Percentiles rank a stretch among this genome's conserved stretches.
Conservation (phyloP, 2,329 filamentous ascomycete species). For the Plectosphaerella sp. region DNA sequence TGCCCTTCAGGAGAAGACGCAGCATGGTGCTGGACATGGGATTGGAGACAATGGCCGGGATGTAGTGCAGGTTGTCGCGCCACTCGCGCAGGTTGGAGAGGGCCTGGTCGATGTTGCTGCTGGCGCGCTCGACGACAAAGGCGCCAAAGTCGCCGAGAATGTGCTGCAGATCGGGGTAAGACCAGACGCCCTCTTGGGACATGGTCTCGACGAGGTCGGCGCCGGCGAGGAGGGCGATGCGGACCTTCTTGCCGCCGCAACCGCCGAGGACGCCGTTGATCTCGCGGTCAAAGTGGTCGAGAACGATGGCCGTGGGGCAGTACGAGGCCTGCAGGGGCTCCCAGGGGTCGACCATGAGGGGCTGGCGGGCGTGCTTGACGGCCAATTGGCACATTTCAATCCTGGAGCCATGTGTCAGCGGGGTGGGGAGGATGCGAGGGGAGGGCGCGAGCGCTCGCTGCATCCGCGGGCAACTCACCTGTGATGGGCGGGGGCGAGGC, state of each 20-base stretch:
- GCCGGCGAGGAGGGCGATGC: constrained; percentile 78
- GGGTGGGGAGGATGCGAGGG: constrained; percentile 11
- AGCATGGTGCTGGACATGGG: constrained; percentile 49
- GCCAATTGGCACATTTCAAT: constrained; percentile 85
- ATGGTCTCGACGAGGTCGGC: constrained; percentile 72
- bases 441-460: too few relatives aligned
- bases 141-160: constrained; percentile 80
- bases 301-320: constrained; percentile 80
- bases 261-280: constrained; percentile 78
- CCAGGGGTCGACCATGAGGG: constrained; percentile 86
- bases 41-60: constrained; percentile 83
- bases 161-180: constrained; percentile 76
- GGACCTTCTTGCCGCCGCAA: constrained; percentile 64
- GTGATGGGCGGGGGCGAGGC: constrained; percentile 68
- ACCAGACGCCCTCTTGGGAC: constrained; percentile 75
- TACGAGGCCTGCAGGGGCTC: constrained; percentile 84
- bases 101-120: constrained; percentile 85
- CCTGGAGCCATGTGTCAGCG: neutral
- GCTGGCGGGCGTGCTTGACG: constrained; percentile 67
- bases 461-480: constrained; percentile 39
- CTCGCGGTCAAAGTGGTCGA: constrained; percentile 88
- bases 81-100: constrained; percentile 76
- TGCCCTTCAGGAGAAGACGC: constrained; percentile 11
- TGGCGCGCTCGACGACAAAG: constrained; percentile 82
- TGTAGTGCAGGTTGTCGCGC: constrained; percentile 82